Evolutionary conservation across 768 basidiomycete genomes (phyloP).

Genomic region (Sporobolomyces phaffii): DNA sequence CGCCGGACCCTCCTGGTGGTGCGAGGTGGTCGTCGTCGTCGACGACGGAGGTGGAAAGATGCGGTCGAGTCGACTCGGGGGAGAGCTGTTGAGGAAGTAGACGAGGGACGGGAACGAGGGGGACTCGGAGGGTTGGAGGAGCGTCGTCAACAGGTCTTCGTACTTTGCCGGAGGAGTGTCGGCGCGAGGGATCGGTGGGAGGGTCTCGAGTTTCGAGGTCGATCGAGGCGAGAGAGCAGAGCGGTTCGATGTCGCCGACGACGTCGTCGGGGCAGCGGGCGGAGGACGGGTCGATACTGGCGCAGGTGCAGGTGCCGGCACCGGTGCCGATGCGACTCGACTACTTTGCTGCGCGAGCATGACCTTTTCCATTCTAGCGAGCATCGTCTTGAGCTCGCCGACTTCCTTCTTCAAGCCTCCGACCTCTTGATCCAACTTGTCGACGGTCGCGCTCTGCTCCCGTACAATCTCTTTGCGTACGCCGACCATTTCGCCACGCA

Average conservation of each 20-base stretch:
- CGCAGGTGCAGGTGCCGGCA: not conserved
- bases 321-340: not conserved
- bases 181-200: constrained; percentile 26
- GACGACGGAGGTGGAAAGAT: constrained; percentile 19
- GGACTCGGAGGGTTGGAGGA: constrained; percentile 27
- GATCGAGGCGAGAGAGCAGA: not conserved
- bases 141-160: constrained; percentile 33
- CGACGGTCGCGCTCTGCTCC: constrained; percentile 73
- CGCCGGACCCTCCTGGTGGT: not conserved
- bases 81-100: constrained; percentile 18
- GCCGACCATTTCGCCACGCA: constrained; percentile 65
- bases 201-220: not conserved
- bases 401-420: constrained; percentile 11
- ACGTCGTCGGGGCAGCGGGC: not conserved
- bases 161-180: constrained; percentile 19
- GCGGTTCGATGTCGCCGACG: not conserved
- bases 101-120: constrained; percentile 24
- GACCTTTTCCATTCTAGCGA: constrained; percentile 28
- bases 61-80: constrained; percentile 17
- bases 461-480: constrained; percentile 72
- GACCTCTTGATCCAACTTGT: constrained; percentile 58
- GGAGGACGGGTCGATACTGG: not conserved
- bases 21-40: not conserved
- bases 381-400: constrained; percentile 2
- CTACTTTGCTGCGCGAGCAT: not conserved